A percentile compares a stretch with the other conserved stretches of the same genome.
Evolutionary conservation across 352 stramenopile species (phyloP).

Genomic region (Saprolegnia diclina): DNA sequence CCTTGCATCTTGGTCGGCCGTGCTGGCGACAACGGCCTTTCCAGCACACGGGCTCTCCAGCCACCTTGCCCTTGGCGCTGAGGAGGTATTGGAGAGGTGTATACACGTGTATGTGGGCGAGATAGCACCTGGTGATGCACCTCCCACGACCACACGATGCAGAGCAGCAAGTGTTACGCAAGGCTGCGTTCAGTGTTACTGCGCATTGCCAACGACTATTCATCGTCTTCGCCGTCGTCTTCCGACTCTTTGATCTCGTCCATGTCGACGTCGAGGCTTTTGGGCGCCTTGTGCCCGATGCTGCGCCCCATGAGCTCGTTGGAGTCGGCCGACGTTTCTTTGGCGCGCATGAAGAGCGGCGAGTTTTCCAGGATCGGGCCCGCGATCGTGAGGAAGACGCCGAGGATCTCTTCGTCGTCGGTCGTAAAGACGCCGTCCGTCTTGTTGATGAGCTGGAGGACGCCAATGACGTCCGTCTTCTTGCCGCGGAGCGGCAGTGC

Average conservation of each 20-base stretch:
- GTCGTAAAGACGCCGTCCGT: conserved; percentile 68
- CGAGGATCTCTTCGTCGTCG: conserved; percentile 84
- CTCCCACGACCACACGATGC: background rate
- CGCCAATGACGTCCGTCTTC: conserved; percentile 67
- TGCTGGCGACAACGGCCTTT: too few relatives aligned
- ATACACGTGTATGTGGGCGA: conserved; percentile 1
- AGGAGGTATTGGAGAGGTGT: too few relatives aligned
- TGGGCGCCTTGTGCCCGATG: background rate
- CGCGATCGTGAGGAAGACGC: conserved; percentile 83
- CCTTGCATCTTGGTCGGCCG: too few relatives aligned
- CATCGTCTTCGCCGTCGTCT: conserved; percentile 16
- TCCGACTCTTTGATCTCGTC: conserved; percentile 26
- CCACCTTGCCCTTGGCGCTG: too few relatives aligned
- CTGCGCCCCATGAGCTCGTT: conserved; percentile 34
- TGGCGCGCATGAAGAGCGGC: conserved; percentile 57
- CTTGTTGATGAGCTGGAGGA: conserved; percentile 89
- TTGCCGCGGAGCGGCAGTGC: conserved; percentile 81
- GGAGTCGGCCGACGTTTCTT: conserved; percentile 24
- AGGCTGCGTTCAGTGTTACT: background rate
- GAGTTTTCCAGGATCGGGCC: conserved; percentile 84
- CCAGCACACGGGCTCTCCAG: too few relatives aligned
- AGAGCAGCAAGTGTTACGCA: too few relatives aligned
- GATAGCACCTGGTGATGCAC: background rate
- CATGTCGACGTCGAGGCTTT: conserved; percentile 19
- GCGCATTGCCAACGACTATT: too few relatives aligned